A percentile compares a stretch with the other conserved stretches of the same genome.
phyloP scores from a whole-genome alignment of 2,329 filamentous ascomycete species.

The Calonectria ilicicola region DNA sequence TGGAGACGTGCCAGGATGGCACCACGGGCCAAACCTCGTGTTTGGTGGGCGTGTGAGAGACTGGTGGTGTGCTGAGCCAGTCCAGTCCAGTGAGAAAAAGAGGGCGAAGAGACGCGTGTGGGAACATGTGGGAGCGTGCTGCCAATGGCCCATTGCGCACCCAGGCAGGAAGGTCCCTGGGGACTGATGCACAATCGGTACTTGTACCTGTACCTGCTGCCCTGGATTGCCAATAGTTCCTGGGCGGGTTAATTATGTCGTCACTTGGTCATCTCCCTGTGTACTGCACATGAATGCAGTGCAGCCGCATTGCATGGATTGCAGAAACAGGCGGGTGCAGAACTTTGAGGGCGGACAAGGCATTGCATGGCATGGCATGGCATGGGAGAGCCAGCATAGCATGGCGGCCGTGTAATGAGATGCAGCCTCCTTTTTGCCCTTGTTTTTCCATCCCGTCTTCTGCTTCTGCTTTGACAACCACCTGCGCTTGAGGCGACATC shows the following conservation, averaged over 20 bases:
- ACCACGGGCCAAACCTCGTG: constrained; percentile 43
- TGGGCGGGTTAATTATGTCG: constrained; percentile 14
- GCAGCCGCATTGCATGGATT: constrained; percentile 8
- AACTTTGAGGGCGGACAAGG: neutral
- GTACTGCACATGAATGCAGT: constrained; percentile 26
- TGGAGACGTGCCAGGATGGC: constrained; percentile 39
- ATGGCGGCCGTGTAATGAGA: constrained; percentile 1
- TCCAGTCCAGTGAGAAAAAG: constrained; percentile 28
- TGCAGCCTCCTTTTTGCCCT: neutral
- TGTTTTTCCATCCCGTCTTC: neutral
- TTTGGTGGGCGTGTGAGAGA: constrained; percentile 37
- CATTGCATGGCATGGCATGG: constrained; percentile 14
- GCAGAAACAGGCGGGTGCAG: neutral
- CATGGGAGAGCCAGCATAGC: neutral
- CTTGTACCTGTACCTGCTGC: neutral
- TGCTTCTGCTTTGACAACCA: neutral
- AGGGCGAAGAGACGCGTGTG: neutral
- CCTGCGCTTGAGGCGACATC: neutral
- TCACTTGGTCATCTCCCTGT: constrained; percentile 24
- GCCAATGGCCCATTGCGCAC: neutral
- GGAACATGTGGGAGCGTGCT: neutral
- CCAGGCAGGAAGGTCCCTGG: neutral
- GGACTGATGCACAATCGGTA: neutral
- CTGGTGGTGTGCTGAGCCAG: constrained; percentile 26
- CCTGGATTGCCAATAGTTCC: constrained; percentile 18